These are phyloP conservation scores for Xerocomus brunneocitrinus DNA, from an alignment of 768 basidiomycete species.

Conservation along the genomic window DNA sequence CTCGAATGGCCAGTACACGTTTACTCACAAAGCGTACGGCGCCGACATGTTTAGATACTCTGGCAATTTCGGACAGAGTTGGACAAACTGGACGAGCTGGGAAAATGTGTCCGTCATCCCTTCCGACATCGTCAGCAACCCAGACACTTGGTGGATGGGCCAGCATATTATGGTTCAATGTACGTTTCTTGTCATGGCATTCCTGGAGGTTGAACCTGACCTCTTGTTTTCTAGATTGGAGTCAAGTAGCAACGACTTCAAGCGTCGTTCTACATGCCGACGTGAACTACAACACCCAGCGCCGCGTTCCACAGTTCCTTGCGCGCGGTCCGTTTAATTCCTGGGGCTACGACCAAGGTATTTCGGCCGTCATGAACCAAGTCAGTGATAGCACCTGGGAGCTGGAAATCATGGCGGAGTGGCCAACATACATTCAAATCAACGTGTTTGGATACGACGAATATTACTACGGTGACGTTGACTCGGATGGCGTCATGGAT, in stretches of 20 bases:
- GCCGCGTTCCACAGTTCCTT: conserved; percentile 84
- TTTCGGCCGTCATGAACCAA: conserved; percentile 63
- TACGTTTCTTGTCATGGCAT: conserved; percentile 32
- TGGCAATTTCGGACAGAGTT: conserved; percentile 79
- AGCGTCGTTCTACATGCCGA: conserved; percentile 77
- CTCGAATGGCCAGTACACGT: conserved; percentile 62
- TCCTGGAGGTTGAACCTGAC: neutral
- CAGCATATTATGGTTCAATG: conserved; percentile 88
- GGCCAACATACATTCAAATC: conserved; percentile 87
- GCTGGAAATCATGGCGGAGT: conserved; percentile 82
- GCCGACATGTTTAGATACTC: conserved; percentile 87
- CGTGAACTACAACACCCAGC: conserved; percentile 48
- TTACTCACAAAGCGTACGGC: conserved; percentile 78
- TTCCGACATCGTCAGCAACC: conserved; percentile 45
- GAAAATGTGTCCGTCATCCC: conserved; percentile 68
- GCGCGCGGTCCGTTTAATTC: conserved; percentile 86
- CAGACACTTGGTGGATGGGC: conserved; percentile 67
- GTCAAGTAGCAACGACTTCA: conserved; percentile 54
- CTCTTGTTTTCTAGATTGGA: conserved; percentile 60
- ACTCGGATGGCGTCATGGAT: conserved; percentile 83
- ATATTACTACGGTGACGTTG: conserved; percentile 88
- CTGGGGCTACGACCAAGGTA: conserved; percentile 89
- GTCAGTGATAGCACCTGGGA: conserved; percentile 70
- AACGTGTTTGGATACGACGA: conserved; percentile 91
- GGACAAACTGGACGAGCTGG: conserved; percentile 79